phyloP scores from a whole-genome alignment of 352 stramenopile genomes.

The Nothophytophthora sp. region DNA sequence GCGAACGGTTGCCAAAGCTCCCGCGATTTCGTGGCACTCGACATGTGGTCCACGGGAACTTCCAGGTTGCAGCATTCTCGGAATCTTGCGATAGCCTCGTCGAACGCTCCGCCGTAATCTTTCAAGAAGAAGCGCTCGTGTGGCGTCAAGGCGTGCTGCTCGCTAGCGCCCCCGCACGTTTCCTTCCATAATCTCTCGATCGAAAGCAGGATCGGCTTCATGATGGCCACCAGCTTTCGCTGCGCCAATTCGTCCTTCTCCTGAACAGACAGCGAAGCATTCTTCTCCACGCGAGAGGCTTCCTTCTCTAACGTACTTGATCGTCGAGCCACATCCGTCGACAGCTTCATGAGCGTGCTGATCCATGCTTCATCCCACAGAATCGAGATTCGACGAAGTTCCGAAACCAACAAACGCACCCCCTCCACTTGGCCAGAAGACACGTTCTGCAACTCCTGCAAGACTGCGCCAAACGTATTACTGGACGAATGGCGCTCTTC shows the following conservation, averaged over 20 bases:
- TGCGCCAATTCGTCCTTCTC: slow-evolving; percentile 72
- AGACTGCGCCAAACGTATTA: slow-evolving; percentile 38
- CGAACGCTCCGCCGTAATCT: slow-evolving; percentile 57
- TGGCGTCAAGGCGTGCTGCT: slow-evolving; percentile 41
- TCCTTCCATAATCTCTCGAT: slow-evolving; percentile 67
- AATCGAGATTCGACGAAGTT: slow-evolving; percentile 78
- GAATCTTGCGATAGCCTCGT: slow-evolving; percentile 45
- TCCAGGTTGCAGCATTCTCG: slow-evolving; percentile 42
- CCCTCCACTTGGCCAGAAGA: slow-evolving; percentile 48
- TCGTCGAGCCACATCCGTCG: slow-evolving; percentile 64
- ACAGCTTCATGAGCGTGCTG: slow-evolving; percentile 66
- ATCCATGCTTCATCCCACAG: slow-evolving; percentile 89
- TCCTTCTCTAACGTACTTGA: slow-evolving; percentile 80
- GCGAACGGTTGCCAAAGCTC: slow-evolving; percentile 71
- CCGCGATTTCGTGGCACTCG: slow-evolving; percentile 16
- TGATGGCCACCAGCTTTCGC: slow-evolving; percentile 79
- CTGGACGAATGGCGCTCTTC: slow-evolving; percentile 6
- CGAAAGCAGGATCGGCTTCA: slow-evolving; percentile 77
- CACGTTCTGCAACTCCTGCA: slow-evolving; percentile 40
- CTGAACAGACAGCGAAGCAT: slow-evolving; percentile 50
- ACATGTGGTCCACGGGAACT: slow-evolving; percentile 7
- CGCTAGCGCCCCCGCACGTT: slow-evolving; percentile 43
- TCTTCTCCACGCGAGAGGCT: slow-evolving; percentile 65
- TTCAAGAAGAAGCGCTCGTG: slow-evolving; percentile 79
- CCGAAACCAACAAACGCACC: slow-evolving; percentile 63